phyloP scores from a whole-genome alignment of 2,329 filamentous ascomycete species.

The Cylindrodendrum hubeiense region DNA sequence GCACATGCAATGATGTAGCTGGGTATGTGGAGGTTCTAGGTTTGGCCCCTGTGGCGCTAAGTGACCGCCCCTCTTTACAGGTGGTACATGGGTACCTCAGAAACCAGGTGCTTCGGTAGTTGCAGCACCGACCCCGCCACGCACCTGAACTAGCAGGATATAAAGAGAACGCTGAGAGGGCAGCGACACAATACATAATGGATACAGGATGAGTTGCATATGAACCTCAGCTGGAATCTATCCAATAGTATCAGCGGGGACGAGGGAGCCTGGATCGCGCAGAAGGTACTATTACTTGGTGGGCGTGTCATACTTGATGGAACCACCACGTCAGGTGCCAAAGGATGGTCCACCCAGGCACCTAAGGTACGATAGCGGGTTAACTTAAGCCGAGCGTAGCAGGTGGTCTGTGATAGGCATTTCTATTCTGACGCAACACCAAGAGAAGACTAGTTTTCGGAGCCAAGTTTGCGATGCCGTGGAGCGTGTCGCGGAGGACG shows the following conservation, averaged over 20 bases:
- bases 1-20: constrained; percentile 19
- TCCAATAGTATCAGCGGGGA: neutral
- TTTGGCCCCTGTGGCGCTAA: constrained; percentile 21
- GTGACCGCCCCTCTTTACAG: constrained; percentile 16
- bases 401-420: neutral
- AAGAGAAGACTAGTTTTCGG: neutral
- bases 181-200: neutral
- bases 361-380: neutral
- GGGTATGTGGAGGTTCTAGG: constrained; percentile 20
- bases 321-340: neutral
- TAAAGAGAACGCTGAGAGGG: neutral
- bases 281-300: neutral
- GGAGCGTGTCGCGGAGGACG: neutral
- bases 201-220: neutral
- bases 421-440: neutral
- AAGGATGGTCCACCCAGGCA: neutral
- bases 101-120: constrained; percentile 10
- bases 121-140: constrained; percentile 4
- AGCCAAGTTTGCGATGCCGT: neutral
- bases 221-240: neutral
- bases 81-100: constrained; percentile 8
- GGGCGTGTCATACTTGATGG: neutral
- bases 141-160: neutral
- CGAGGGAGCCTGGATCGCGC: neutral
- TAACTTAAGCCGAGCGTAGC: neutral